Conservation (phyloP, 495 filamentous ascomycete genomes). For the Aspergillus affinis region DNA sequence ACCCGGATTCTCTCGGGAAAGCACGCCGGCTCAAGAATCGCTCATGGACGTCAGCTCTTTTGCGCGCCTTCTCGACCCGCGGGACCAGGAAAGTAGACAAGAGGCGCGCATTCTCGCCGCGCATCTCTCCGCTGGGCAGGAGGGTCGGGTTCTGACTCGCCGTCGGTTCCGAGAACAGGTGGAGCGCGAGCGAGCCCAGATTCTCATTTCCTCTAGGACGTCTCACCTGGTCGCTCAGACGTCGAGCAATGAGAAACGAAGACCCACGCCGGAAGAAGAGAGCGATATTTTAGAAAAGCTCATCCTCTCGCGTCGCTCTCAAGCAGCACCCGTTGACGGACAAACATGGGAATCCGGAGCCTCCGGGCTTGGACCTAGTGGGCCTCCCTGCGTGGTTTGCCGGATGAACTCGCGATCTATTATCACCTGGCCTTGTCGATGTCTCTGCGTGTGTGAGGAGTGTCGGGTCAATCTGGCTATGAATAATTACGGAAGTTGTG, state of each 20-base stretch:
- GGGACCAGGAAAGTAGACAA: constrained; percentile 69
- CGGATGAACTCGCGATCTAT: constrained; percentile 84
- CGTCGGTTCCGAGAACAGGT: constrained; percentile 67
- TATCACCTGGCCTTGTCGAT: constrained; percentile 95
- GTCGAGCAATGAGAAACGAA: constrained; percentile 29
- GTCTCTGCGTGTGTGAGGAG: constrained; percentile 90
- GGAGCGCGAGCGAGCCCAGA: constrained; percentile 62
- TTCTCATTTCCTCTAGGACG: constrained; percentile 54
- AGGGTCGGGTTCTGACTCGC: constrained; percentile 70
- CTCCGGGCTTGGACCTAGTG: constrained; percentile 67
- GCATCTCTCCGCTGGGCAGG: constrained; percentile 61
- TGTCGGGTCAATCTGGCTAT: constrained; percentile 89
- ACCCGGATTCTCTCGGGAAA: constrained; percentile 47
- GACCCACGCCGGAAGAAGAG: constrained; percentile 69
- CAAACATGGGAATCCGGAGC: constrained; percentile 65
- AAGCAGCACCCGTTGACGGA: constrained; percentile 17
- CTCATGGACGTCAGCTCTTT: constrained; percentile 67
- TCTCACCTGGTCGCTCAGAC: constrained; percentile 15
- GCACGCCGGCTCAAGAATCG: constrained; percentile 59
- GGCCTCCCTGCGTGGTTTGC: constrained; percentile 91
- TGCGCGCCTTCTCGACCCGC: constrained; percentile 80
- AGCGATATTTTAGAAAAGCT: constrained; percentile 76
- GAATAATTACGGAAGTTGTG: constrained; percentile 95
- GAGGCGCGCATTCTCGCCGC: constrained; percentile 82
- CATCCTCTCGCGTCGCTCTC: constrained; percentile 60